Conservation (phyloP, 225 moss, liverwort and hornwort species). For the Sphagnum contortum region DNA sequence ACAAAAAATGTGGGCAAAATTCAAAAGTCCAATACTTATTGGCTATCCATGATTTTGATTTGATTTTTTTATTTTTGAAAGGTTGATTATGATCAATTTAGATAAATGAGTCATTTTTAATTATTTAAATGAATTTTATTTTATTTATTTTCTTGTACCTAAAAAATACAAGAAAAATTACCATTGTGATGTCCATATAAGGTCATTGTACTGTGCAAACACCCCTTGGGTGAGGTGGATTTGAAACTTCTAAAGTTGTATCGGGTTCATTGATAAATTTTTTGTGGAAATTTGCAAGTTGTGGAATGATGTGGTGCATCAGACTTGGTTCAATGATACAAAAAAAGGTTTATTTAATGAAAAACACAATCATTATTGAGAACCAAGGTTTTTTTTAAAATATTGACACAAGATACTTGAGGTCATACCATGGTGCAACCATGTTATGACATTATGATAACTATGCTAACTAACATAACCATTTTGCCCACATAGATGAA, state of each 20-base stretch:
- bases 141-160: no score
- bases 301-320: not conserved
- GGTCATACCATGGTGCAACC: not conserved
- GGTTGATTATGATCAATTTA: no score
- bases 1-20: no score
- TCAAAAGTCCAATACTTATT: no score
- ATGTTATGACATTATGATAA: not conserved
- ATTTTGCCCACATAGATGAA: not conserved
- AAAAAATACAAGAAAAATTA: no score
- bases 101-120: no score
- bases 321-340: not conserved
- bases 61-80: no score
- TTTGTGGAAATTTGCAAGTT: not conserved
- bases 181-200: no score
- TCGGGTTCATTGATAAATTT: not conserved
- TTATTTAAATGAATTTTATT: no score
- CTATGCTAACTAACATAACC: not conserved
- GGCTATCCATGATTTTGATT: no score
- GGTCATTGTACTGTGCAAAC: no score
- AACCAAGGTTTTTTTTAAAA: not conserved
- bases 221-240: not conserved
- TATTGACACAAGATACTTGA: not conserved
- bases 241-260: not conserved
- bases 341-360: not conserved
- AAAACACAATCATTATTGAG: not conserved